Evolutionary conservation across 805 yeast genomes (phyloP), one percentile per base, ranked within the genome.

Genomic region (Yarrowia deformans): DNA sequence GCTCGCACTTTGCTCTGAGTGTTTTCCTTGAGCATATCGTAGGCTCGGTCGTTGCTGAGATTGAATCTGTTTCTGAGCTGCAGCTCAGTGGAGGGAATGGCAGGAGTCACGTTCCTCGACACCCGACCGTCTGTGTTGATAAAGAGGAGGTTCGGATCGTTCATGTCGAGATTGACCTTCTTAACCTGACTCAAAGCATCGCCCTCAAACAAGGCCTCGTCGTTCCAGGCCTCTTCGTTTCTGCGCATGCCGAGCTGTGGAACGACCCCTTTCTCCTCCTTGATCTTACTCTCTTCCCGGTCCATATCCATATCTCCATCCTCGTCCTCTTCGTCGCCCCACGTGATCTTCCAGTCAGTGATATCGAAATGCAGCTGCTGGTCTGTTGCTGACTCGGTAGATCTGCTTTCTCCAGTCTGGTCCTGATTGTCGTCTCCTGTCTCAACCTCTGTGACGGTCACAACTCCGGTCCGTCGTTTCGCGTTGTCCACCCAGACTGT

Each of bases 1-100:
- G 97, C 87, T 77, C 99, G 88, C 45, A 94, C 91, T 81, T 91
- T 94, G 48, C 96, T 87, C 77, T 93, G 97, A 77, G 93, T 93
- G 74, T 92, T 93, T 69, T 88, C 90, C 75, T 90, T 90, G 72
- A 95, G 81, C 67, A 89, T 79, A 70, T 91, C 97, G 77, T 95
- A 95, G 52, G 89, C 90, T 54, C 85, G 84, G 78, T 95, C 99
- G 78, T 95, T 95, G 8, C 98, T 93, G 48, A 94, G 84, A 77
- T 91, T 90, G 79, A 90, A 92, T 72, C 90, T 88, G 70, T 83
- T 77, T 45, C 84, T 83, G 23, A 91, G 74, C 37, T 82, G 76
- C 71, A 83, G 84, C 58, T 88, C 90, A 19, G 63, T 52, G 9
- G 61, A 23, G 0, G 66, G 66, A 19, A 58, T 58, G 14, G 52